Conservation (phyloP, 2,329 filamentous ascomycete species). For the Apiospora sp. region DNA sequence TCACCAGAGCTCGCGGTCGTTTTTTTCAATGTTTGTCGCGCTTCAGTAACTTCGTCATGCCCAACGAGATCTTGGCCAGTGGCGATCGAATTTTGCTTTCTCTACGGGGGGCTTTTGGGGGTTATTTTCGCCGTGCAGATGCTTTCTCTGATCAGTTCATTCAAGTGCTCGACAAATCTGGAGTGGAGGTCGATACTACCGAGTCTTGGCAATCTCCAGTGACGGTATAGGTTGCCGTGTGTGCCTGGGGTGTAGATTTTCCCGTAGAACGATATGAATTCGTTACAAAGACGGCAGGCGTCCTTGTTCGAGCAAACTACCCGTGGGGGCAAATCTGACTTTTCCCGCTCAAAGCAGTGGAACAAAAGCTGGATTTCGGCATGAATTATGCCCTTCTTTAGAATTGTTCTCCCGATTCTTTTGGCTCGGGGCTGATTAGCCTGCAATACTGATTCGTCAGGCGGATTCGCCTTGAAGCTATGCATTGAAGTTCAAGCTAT, state of each 20-base stretch:
- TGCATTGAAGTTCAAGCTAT: constrained; percentile 18
- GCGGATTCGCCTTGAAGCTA: too few species aligned
- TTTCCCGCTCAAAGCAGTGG: constrained; percentile 46
- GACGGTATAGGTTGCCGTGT: constrained; percentile 54
- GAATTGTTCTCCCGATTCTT: constrained; percentile 29
- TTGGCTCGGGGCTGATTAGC: constrained; percentile 28
- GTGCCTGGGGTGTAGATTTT: constrained; percentile 49
- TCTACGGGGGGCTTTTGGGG: constrained; percentile 27
- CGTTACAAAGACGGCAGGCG: constrained; percentile 59
- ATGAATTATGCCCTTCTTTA: constrained; percentile 50
- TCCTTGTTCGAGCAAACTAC: constrained; percentile 58
- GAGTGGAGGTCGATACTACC: constrained; percentile 8
- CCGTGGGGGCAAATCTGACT: constrained; percentile 43
- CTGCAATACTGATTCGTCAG: not conserved
- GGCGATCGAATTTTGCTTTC: constrained; percentile 34
- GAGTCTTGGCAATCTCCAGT: constrained; percentile 51
- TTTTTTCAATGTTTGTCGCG: not conserved
- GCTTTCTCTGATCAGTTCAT: not conserved
- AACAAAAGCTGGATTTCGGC: constrained; percentile 59
- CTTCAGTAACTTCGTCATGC: too few species aligned
- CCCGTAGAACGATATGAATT: constrained; percentile 51
- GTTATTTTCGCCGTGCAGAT: constrained; percentile 16
- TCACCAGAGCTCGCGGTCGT: not conserved
- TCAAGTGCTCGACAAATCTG: constrained; percentile 31
- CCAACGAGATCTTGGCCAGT: not conserved